Evolutionary conservation across 352 stramenopile species (phyloP).

Genomic region (Phytophthora constricta): DNA sequence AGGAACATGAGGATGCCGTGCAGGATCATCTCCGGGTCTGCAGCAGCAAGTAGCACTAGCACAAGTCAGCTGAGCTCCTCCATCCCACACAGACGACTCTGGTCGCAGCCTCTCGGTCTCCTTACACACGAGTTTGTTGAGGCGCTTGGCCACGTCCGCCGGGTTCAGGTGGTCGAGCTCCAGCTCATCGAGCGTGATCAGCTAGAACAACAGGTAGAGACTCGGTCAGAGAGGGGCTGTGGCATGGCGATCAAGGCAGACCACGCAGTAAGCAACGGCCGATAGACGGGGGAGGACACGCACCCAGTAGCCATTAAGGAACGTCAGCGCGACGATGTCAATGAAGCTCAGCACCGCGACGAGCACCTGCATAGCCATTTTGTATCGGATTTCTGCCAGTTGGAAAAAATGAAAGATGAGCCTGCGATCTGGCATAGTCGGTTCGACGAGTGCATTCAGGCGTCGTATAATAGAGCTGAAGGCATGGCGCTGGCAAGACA

Average conservation of each 20-base stretch:
- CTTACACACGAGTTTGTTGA: slow-evolving; percentile 86
- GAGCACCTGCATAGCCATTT: slow-evolving; percentile 65
- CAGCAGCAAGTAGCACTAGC: slow-evolving; percentile 8
- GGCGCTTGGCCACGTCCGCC: slow-evolving; percentile 80
- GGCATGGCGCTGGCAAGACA: slow-evolving; percentile 60
- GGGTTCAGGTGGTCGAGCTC: slow-evolving; percentile 89
- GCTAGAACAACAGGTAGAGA: slow-evolving; percentile 35
- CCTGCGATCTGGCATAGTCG: not conserved
- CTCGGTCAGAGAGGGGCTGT: slow-evolving; percentile 2
- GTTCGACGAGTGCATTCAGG: not conserved
- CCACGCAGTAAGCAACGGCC: not conserved
- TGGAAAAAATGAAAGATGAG: not conserved
- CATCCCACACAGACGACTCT: too few relatives aligned
- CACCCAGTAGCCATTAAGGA: slow-evolving; percentile 90
- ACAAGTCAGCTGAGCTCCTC: too few relatives aligned
- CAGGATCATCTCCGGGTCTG: slow-evolving; percentile 84
- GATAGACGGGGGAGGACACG: slow-evolving; percentile 3
- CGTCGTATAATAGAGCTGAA: not conserved
- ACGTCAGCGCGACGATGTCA: slow-evolving; percentile 86
- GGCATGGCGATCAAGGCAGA: slow-evolving; percentile 4
- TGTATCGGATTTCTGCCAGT: slow-evolving; percentile 17
- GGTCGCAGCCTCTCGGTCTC: not conserved
- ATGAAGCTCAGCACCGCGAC: slow-evolving; percentile 84
- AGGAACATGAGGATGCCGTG: slow-evolving; percentile 81
- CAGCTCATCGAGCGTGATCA: slow-evolving; percentile 87